Evolutionary conservation across 2,329 filamentous ascomycete species (phyloP), one percentile per base, ranked within the genome.

Genomic region (Colletotrichum melonis): DNA sequence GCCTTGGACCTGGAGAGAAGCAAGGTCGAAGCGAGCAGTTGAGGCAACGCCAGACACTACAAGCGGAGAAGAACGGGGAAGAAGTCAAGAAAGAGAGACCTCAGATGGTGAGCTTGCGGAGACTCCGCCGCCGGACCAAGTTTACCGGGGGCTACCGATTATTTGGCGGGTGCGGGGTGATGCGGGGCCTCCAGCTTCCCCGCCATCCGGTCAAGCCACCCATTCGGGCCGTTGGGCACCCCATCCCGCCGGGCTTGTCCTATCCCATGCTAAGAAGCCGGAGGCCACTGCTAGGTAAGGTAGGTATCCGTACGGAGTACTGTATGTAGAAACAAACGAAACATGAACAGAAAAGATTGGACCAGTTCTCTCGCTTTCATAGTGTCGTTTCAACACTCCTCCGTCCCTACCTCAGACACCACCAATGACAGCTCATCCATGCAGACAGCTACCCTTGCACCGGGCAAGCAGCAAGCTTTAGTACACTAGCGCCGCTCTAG

Each of bases 181-280:
- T 65, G 14, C 7, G 42, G 24, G 28, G n/a, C 64, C 64, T 49
- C 54, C 14, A 26, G 28, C 52, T 49, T 69, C 65, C 67, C 70
- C 70, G 60, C 66, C 65, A 69, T 72, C 58, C n/a, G 24, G 35
- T 73, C 70, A 70, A 73, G 70, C 67, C 70, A 73, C 67, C 67
- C 56, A 73, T 67, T 73, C 67, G 70, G 70, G 70, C 70, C 70
- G 70, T 73, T 73, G 56, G 67, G 54, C 32, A 72, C 38, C 54
- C 54, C 38, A 54, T 30, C 65, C 8, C 54, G 32, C 19, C 28
- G 32, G 32, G 32, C 32, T 32, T 28, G 57, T 22, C 57, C 57
- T 26, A 60, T 22, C 24, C 38, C 66, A 58, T 46, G 58, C 35
- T 30, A 56, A 26, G 38, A 22, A 28, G 19, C 32, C 16, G 30